Conservation (phyloP, 345 rosid genomes). For the Cardamine chenopodiifolia region DNA sequence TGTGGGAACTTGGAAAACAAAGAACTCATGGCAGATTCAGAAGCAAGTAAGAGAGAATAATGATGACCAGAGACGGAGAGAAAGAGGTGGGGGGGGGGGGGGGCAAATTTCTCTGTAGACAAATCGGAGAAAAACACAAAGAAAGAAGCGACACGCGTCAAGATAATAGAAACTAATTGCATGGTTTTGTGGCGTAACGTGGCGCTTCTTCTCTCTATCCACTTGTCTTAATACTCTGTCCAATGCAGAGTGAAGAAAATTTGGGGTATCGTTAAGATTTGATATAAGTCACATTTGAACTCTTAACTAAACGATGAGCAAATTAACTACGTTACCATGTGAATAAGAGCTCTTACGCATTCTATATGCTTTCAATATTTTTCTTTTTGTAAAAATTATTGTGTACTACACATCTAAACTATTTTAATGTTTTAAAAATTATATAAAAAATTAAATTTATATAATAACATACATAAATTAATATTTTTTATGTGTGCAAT, state of each 20-base stretch:
- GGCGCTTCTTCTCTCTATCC: slow-evolving; percentile 1
- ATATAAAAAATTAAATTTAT: no score
- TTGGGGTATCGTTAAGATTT: background rate
- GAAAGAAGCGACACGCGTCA: slow-evolving; percentile 32
- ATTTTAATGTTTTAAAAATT: no score
- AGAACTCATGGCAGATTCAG: slow-evolving; percentile 25
- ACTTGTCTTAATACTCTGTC: background rate
- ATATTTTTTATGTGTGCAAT: no score
- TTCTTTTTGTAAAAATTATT: no score
- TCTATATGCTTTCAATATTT: no score
- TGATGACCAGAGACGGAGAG: slow-evolving; percentile 5
- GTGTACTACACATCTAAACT: no score
- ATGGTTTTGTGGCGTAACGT: slow-evolving; percentile 39
- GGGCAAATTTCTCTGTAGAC: slow-evolving; percentile 4
- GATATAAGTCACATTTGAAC: background rate
- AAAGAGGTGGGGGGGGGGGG: no score
- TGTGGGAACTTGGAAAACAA: slow-evolving; percentile 10
- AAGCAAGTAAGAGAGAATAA: background rate
- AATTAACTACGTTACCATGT: no score
- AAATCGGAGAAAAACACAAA: slow-evolving; percentile 26
- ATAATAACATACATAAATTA: no score
- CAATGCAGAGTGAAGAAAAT: background rate
- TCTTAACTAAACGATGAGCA: background rate
- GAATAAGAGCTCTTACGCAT: no score
- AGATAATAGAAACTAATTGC: slow-evolving; percentile 20